These are phyloP conservation scores for Chytriomyces confervae DNA, from an alignment of 192 early-diverging fungal genomes.

Conservation along the genomic window DNA sequence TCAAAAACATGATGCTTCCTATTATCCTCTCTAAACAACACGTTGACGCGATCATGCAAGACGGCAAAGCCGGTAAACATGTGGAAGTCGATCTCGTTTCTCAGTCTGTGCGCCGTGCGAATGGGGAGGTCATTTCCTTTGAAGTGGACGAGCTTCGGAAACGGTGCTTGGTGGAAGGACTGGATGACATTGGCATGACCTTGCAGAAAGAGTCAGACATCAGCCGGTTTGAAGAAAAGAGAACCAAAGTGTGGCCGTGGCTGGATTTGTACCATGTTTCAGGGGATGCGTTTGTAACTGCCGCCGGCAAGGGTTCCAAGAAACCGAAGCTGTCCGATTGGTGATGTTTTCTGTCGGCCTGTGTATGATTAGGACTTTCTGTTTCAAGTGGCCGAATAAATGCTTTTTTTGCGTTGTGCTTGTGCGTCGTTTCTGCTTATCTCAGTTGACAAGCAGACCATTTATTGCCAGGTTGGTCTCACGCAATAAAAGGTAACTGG, in stretches of 20 bases:
- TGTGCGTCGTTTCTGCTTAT: no score
- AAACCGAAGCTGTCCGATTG: constrained; percentile 31
- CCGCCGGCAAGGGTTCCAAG: not conserved
- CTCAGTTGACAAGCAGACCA: no score
- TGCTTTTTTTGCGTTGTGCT: no score
- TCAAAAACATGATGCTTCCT: constrained; percentile 78
- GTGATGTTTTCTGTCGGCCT: not conserved
- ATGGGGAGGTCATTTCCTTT: constrained; percentile 57
- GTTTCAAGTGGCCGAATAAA: no score
- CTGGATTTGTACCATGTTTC: constrained; percentile 57
- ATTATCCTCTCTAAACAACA: constrained; percentile 25
- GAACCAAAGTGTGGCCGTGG: constrained; percentile 65
- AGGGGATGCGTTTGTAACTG: not conserved
- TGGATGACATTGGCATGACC: constrained; percentile 77
- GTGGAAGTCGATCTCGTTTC: constrained; percentile 62
- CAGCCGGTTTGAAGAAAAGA: constrained; percentile 54
- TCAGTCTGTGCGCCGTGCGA: constrained; percentile 53
- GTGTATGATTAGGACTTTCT: no score
- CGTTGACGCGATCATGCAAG: constrained; percentile 49
- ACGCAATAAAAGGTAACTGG: no score
- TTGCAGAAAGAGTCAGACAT: constrained; percentile 66
- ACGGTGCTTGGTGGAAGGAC: constrained; percentile 69
- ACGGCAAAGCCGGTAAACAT: constrained; percentile 50
- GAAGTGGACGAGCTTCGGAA: constrained; percentile 66
- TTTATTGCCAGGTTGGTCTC: no score